Conservation (phyloP, 345 rosid genomes). For the Populus nigra region DNA sequence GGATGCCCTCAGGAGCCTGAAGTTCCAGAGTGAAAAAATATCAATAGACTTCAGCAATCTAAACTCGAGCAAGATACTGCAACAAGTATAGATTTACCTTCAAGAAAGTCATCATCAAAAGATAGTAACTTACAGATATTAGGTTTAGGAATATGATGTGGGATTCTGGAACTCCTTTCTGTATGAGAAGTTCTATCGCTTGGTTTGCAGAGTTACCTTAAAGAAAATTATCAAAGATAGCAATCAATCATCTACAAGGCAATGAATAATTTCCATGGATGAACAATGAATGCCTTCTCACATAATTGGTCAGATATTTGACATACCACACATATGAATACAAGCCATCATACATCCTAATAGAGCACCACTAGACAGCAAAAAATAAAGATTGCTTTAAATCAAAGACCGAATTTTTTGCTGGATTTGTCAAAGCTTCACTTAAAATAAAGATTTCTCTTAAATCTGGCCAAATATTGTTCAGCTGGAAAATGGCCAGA, state of each 20-base stretch:
- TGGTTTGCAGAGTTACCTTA: conserved; percentile 95
- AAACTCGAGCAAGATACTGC: neutral
- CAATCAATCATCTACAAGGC: neutral
- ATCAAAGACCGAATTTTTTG: neutral
- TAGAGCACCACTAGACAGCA: neutral
- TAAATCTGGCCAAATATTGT: neutral
- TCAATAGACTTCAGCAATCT: neutral
- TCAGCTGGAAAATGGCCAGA: neutral
- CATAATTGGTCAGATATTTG: neutral
- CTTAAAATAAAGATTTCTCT: too few relatives aligned
- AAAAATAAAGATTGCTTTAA: too few relatives aligned
- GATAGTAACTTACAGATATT: conserved; percentile 60
- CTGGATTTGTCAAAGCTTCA: too few relatives aligned
- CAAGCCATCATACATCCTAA: neutral
- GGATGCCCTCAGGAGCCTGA: conserved; percentile 98
- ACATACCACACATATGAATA: neutral
- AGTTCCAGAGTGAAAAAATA: neutral
- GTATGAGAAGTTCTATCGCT: conserved; percentile 81
- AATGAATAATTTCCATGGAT: neutral
- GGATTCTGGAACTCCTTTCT: conserved; percentile 94
- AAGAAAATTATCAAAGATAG: neutral
- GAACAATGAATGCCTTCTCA: neutral
- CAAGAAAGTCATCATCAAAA: neutral
- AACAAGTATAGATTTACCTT: neutral
- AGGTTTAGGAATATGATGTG: conserved; percentile 93